These are phyloP conservation scores for Globisporangium canariense DNA, from an alignment of 352 stramenopile species.

Conservation along the genomic window DNA sequence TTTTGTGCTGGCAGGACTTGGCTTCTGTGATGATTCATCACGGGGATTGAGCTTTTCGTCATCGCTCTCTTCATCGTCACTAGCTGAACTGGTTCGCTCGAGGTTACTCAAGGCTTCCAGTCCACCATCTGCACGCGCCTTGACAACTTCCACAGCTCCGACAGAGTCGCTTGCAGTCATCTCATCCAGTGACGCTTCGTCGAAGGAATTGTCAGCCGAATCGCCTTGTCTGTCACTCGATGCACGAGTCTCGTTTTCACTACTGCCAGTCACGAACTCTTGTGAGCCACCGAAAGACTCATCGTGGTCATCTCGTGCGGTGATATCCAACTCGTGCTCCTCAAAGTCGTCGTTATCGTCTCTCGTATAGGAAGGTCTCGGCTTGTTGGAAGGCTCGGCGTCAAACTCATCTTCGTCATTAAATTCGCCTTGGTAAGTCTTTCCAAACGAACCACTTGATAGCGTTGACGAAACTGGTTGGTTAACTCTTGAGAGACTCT, in stretches of 20 bases:
- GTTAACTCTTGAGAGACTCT: conserved; percentile 4
- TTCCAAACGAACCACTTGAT: background rate
- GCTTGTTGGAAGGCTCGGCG: background rate
- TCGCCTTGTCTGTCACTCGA: background rate
- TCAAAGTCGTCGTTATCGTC: conserved; percentile 7
- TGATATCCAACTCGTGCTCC: conserved; percentile 10
- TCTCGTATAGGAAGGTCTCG: background rate
- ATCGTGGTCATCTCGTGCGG: conserved; percentile 13
- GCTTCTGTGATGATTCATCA: background rate
- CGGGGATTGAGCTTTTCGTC: background rate
- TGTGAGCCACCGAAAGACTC: conserved; percentile 11
- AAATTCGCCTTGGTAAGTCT: background rate
- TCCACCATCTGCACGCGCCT: background rate
- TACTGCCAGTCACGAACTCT: background rate
- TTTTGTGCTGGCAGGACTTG: background rate
- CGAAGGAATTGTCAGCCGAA: background rate
- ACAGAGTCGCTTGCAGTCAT: background rate
- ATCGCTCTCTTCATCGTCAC: conserved; percentile 2
- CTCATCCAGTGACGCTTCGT: background rate
- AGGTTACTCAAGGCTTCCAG: background rate
- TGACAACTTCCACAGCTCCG: background rate
- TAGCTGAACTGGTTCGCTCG: background rate
- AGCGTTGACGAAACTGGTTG: background rate
- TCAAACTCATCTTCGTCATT: conserved; percentile 5
- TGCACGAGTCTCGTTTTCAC: background rate